Percentiles rank a stretch among this genome's conserved stretches.
Evolutionary conservation across 208 protist species (phyloP).

Genomic region (Entamoeba nuttalli): DNA sequence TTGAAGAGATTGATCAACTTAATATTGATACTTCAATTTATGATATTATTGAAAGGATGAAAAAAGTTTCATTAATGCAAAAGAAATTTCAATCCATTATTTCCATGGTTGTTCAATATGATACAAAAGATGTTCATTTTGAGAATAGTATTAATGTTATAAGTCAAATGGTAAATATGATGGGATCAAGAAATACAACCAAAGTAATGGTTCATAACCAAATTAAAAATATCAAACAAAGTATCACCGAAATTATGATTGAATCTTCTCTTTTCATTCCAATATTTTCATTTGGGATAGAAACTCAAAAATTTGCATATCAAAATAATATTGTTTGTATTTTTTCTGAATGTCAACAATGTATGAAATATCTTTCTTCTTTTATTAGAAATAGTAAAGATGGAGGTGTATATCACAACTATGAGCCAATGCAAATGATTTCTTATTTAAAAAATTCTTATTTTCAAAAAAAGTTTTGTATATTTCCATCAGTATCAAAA

Average conservation of each 20-base stretch:
- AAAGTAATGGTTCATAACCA: background rate
- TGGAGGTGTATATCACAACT: background rate
- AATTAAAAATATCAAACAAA: background rate
- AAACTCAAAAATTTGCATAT: background rate
- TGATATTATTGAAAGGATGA: no score
- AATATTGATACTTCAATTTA: no score
- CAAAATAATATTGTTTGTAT: background rate
- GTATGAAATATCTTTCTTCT: background rate
- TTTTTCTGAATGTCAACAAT: background rate
- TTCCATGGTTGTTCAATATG: no score
- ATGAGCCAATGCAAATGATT: background rate
- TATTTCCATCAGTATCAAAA: background rate
- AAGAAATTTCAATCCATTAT: no score
- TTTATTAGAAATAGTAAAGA: background rate
- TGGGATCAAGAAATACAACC: background rate
- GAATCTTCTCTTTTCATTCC: background rate
- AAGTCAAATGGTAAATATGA: no score
- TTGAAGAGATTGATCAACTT: no score
- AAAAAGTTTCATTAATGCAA: no score
- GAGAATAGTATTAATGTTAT: no score
- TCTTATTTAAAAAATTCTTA: background rate
- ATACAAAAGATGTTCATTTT: no score
- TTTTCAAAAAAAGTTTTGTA: background rate
- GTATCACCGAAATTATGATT: background rate
- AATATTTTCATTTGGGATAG: background rate